Conservation (phyloP, 169 alveolate genomes). For the Cyclospora cayetanensis region DNA sequence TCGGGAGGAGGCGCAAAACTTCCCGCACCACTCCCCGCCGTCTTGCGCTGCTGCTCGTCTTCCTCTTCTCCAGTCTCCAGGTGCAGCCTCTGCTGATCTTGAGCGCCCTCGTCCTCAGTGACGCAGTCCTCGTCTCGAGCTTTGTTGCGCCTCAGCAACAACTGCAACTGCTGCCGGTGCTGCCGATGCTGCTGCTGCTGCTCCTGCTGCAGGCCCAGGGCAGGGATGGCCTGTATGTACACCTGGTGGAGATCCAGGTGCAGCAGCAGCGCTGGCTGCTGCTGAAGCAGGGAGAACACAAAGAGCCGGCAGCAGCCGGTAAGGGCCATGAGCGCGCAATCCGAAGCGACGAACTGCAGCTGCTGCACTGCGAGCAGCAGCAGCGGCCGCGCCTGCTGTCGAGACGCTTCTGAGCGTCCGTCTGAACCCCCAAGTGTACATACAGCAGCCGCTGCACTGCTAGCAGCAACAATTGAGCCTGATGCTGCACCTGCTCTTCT, state of each 20-base stretch:
- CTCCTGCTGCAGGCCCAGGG: background rate
- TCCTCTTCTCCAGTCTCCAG: background rate
- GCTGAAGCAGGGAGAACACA: conserved; percentile 30
- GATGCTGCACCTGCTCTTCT: background rate
- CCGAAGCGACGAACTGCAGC: conserved; percentile 43
- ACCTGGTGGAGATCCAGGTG: background rate
- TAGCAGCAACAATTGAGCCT: background rate
- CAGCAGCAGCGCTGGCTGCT: conserved; percentile 49
- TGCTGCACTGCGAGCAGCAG: conserved; percentile 11
- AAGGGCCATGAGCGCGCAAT: conserved; percentile 38
- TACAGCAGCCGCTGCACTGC: background rate
- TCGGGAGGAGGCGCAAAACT: too few relatives aligned
- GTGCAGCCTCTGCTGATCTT: background rate
- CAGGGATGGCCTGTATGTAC: conserved; percentile 6
- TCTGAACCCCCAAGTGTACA: background rate
- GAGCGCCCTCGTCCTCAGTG: background rate
- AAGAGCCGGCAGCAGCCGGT: conserved; percentile 49
- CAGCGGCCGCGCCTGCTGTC: background rate
- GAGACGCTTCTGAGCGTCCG: background rate
- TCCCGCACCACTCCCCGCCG: too few relatives aligned
- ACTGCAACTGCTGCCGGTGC: background rate
- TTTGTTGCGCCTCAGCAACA: background rate
- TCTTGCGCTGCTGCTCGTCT: conserved; percentile 14
- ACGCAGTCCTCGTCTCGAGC: background rate
- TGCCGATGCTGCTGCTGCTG: background rate